Evolutionary conservation across 805 yeast species (phyloP), one percentile per base, ranked within the genome.

Genomic region (Candida nitratophila): DNA sequence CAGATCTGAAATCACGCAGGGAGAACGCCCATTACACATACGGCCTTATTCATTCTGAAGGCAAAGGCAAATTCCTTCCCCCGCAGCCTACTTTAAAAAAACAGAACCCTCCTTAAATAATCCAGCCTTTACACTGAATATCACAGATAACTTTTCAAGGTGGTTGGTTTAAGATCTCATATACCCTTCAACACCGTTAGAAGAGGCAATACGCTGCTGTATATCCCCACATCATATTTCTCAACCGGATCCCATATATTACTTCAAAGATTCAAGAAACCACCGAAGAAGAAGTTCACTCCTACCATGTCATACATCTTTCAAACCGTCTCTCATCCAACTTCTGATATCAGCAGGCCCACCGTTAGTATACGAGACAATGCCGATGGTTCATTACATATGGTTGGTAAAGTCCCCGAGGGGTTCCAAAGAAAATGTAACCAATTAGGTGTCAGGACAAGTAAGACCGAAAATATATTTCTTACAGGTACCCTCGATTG

Each of bases 361-460:
- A 62, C 79, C 27, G 57, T 83, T 14, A 61, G 78, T 54, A 60
- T 84, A 38, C 53, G 56, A 34, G 60, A 79, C 56, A 65, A 68
- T 29, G 68, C 76, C 10, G 60, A 71, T 16, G 86, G 87, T 4
- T 61, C 64, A 42, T 60, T 75, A 45, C 85, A 79, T 52, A 62
- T 89, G 39, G 74, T 91, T 56, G 99, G 98, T 3, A 79, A 81
- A 44, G 62, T 86, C 3, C 77, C 91, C 3, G 97, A 90, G 59
- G 98, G 98, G 3, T 65, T 87, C 1, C 99, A 91, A 60, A 68
- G 99, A 54, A 65, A 76, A 3, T 63, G 87, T 42, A 76, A 77
- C 46, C 88, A 83, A 50, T 70, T 76, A 49, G 76, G 77, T 38
- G 58, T 81, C 22, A 70, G 73, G 39, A 62, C 85, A 14, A 71